Conservation (phyloP, 768 basidiomycete genomes). For the Trametes maxima region DNA sequence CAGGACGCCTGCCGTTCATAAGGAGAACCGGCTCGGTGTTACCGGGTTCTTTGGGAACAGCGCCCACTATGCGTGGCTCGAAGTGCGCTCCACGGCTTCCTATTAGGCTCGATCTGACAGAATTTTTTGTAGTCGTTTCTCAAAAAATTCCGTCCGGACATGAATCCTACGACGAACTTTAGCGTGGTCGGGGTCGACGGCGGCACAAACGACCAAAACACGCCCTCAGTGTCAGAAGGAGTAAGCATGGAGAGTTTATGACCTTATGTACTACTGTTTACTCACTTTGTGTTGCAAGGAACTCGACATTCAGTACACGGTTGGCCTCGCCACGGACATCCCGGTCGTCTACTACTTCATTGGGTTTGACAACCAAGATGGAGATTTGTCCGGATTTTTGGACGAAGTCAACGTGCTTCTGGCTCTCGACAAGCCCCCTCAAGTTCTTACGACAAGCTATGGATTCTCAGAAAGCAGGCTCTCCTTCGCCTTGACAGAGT, state of each 20-base stretch:
- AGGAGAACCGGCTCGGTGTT: slow-evolving; percentile 31
- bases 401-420: slow-evolving; percentile 35
- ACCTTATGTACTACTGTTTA: neutral
- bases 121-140: slow-evolving; percentile 36
- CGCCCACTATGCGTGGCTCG: slow-evolving; percentile 27
- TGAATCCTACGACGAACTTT: slow-evolving; percentile 28
- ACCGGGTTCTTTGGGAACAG: slow-evolving; percentile 33
- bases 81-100: slow-evolving; percentile 28
- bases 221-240: slow-evolving; percentile 46
- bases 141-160: slow-evolving; percentile 29
- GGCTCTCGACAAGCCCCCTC: slow-evolving; percentile 27
- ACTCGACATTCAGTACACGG: slow-evolving; percentile 40
- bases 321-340: slow-evolving; percentile 36
- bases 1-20: slow-evolving; percentile 30
- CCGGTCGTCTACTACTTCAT: slow-evolving; percentile 36
- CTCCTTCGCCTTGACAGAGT: slow-evolving; percentile 13
- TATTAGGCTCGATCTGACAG: slow-evolving; percentile 42
- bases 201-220: slow-evolving; percentile 21
- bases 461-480: slow-evolving; percentile 57
- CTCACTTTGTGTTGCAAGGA: slow-evolving; percentile 21
- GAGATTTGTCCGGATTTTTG: slow-evolving; percentile 33
- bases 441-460: slow-evolving; percentile 39
- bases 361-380: slow-evolving; percentile 33
- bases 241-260: slow-evolving; percentile 34
- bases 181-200: slow-evolving; percentile 32